Conservation (phyloP, 441 rosid genomes). For the Gossypium aridum region DNA sequence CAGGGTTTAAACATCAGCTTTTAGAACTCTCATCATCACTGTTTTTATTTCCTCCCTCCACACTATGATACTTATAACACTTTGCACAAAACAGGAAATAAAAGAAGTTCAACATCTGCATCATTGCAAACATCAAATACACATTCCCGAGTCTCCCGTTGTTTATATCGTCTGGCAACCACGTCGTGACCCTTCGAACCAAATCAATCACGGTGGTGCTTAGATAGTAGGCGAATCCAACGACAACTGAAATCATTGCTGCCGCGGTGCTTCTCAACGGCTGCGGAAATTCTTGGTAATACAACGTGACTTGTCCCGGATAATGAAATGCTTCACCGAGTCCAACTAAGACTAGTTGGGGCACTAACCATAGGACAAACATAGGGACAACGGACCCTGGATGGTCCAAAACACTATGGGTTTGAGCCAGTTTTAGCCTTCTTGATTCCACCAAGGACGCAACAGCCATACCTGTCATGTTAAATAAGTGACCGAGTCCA, state of each 20-base stretch:
- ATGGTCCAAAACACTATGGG: slow-evolving; percentile 5
- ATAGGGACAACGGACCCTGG: slow-evolving; percentile 27
- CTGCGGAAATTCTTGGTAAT: slow-evolving; percentile 55
- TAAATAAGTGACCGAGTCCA: slow-evolving; percentile 47
- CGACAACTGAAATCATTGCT: slow-evolving; percentile 37
- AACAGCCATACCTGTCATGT: slow-evolving; percentile 31
- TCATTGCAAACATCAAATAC: slow-evolving; percentile 32
- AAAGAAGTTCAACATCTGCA: slow-evolving; percentile 31
- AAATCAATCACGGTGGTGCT: slow-evolving; percentile 32
- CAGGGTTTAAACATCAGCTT: background rate
- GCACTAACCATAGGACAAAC: slow-evolving; percentile 44
- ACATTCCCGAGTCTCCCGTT: slow-evolving; percentile 40
- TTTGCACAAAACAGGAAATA: slow-evolving; percentile 36
- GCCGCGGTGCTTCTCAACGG: slow-evolving; percentile 43
- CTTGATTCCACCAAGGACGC: slow-evolving; percentile 49
- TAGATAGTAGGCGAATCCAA: slow-evolving; percentile 39
- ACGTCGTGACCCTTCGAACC: slow-evolving; percentile 25
- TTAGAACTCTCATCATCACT: background rate
- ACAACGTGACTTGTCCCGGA: slow-evolving; percentile 49
- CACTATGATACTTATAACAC: slow-evolving; percentile 26
- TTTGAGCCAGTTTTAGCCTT: slow-evolving; percentile 26
- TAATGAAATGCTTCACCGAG: slow-evolving; percentile 49
- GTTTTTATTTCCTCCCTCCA: slow-evolving; percentile 1
- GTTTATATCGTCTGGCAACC: slow-evolving; percentile 42
- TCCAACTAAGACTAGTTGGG: slow-evolving; percentile 44